Conservation (phyloP, 805 yeast genomes). For the Scheffersomyces coipomensis region DNA sequence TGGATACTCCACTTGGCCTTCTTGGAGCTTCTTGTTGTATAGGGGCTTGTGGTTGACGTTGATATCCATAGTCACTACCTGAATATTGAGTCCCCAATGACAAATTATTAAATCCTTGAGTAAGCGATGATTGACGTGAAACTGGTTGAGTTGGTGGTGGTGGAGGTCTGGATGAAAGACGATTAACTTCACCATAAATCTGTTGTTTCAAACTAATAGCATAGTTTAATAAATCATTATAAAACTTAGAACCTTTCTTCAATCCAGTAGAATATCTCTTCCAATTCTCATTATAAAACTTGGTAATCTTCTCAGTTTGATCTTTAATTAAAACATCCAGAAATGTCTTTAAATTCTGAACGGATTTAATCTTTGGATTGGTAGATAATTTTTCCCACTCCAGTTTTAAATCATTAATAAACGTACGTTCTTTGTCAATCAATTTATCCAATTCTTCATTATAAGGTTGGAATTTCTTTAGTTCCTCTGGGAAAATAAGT, state of each 20-base stretch:
- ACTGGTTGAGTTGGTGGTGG: neutral
- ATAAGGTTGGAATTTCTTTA: conserved; percentile 72
- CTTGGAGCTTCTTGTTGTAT: neutral
- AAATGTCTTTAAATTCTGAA: conserved; percentile 42
- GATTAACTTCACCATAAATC: neutral
- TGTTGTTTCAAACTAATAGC: conserved; percentile 10
- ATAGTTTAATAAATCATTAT: conserved; percentile 46
- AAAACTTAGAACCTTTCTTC: conserved; percentile 62
- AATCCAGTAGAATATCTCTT: conserved; percentile 56
- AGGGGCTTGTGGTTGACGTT: neutral
- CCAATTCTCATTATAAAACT: conserved; percentile 53
- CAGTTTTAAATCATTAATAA: conserved; percentile 32
- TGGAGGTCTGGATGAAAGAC: neutral
- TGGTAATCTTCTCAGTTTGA: conserved; percentile 34
- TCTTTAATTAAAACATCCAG: conserved; percentile 29
- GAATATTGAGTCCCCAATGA: neutral
- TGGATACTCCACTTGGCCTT: neutral
- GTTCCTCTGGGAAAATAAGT: conserved; percentile 61
- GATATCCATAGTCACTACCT: neutral
- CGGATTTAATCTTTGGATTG: conserved; percentile 34
- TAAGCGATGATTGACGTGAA: conserved; percentile 1
- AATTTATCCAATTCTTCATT: conserved; percentile 66
- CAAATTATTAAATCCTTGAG: conserved; percentile 7
- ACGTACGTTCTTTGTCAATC: conserved; percentile 58
- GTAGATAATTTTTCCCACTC: conserved; percentile 28